Evolutionary conservation across 2,329 filamentous ascomycete species (phyloP).

Genomic region (Cladosporium sp.): DNA sequence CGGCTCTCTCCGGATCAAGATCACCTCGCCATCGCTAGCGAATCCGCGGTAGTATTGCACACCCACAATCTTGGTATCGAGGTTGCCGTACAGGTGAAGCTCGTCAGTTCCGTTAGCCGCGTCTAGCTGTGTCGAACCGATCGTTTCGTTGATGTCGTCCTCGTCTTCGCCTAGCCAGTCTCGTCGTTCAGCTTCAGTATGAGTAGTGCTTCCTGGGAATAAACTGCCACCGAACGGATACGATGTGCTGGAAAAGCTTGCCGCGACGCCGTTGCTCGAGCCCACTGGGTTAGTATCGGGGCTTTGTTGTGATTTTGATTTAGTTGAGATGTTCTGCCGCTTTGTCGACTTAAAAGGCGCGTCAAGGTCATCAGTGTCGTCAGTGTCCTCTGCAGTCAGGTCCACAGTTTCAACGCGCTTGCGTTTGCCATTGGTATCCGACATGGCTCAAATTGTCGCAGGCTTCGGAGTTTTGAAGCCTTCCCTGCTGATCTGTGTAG

Average conservation of each 20-base stretch:
- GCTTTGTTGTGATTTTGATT: too few species aligned
- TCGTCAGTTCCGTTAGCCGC: slow-evolving; percentile 30
- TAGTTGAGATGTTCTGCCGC: not conserved
- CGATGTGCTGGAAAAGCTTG: not conserved
- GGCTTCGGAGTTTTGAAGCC: not conserved
- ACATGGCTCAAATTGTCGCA: not conserved
- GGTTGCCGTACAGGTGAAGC: slow-evolving; percentile 36
- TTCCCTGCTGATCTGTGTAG: not conserved
- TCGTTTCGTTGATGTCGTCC: slow-evolving; percentile 31
- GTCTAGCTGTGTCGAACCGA: slow-evolving; percentile 31
- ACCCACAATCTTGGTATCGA: slow-evolving; percentile 61
- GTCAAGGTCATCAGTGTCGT: slow-evolving; percentile 18
- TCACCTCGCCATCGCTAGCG: slow-evolving; percentile 63
- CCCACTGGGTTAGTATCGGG: not conserved
- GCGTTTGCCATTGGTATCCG: slow-evolving; percentile 22
- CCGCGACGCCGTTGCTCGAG: not conserved
- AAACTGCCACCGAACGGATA: not conserved
- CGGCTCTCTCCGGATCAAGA: slow-evolving; percentile 65
- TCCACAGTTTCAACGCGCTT: slow-evolving; percentile 27
- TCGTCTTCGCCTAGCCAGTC: slow-evolving; percentile 33
- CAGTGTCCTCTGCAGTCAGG: slow-evolving; percentile 24
- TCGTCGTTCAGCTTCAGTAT: slow-evolving; percentile 26
- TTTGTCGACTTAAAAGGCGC: not conserved
- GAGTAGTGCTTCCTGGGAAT: slow-evolving; percentile 10
- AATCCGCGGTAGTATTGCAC: slow-evolving; percentile 63